phyloP scores from a whole-genome alignment of 2,329 filamentous ascomycete species.

The Xylaria sp. region DNA sequence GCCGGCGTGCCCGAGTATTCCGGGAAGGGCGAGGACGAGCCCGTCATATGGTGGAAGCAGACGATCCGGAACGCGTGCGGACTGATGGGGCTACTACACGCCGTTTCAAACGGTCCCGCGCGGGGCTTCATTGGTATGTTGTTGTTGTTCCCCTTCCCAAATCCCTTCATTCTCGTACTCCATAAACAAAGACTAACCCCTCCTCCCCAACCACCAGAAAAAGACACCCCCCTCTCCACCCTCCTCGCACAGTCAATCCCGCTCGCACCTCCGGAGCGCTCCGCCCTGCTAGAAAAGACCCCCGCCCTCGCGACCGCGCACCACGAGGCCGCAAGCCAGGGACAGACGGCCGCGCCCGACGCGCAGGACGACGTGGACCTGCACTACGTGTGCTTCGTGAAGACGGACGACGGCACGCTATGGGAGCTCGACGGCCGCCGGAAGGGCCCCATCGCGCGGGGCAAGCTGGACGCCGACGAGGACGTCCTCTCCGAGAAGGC shows the following conservation, averaged over 20 bases:
- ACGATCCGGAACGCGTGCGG: conserved; percentile 96
- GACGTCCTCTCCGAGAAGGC: conserved; percentile 82
- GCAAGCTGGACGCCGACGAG: conserved; percentile 67
- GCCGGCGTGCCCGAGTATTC: conserved; percentile 69
- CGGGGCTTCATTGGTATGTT: conserved; percentile 67
- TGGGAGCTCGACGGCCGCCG: conserved; percentile 71
- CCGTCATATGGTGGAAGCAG: conserved; percentile 93
- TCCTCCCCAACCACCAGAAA: conserved; percentile 49
- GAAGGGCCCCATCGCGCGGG: conserved; percentile 68
- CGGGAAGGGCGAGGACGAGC: conserved; percentile 74
- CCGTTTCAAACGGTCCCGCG: conserved; percentile 80
- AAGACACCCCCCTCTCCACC: conserved; percentile 67
- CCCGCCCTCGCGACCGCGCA: conserved; percentile 82
- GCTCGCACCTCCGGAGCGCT: conserved; percentile 72
- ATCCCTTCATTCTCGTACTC: neutral
- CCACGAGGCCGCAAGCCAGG: conserved; percentile 77
- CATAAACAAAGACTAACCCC: neutral
- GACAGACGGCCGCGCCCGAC: conserved; percentile 81
- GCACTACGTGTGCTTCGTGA: conserved; percentile 96
- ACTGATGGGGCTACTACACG: conserved; percentile 87
- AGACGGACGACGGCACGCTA: conserved; percentile 70
- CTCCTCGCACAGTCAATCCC: conserved; percentile 78
- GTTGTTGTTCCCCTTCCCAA: conserved; percentile 36
- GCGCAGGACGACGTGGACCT: conserved; percentile 88
- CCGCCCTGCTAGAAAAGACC: conserved; percentile 80